These are phyloP conservation scores for Entomortierella beljakovae DNA, from an alignment of 192 early-diverging fungal genomes.

Conservation along the genomic window DNA sequence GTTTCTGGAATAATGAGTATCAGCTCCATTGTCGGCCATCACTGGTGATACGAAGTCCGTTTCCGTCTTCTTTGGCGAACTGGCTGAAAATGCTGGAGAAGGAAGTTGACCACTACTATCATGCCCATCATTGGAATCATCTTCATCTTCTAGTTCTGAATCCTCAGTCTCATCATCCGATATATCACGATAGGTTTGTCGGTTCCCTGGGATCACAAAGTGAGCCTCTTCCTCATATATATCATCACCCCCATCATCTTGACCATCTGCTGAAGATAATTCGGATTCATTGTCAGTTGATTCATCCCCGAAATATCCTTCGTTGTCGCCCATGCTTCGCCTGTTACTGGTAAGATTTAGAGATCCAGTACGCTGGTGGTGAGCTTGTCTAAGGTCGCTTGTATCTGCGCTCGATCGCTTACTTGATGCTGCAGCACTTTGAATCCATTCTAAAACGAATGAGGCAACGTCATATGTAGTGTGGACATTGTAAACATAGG, in stretches of 20 bases:
- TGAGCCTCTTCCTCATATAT: constrained; percentile 15
- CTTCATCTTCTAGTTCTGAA: constrained; percentile 1
- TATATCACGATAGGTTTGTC: not conserved
- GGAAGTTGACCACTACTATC: constrained; percentile 20
- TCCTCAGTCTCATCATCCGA: constrained; percentile 24
- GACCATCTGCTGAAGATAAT: constrained; percentile 14
- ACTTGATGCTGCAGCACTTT: constrained; percentile 1
- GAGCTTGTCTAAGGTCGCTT: not conserved
- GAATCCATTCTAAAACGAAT: constrained; percentile 9
- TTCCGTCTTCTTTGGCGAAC: constrained; percentile 3
- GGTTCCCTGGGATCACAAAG: not conserved
- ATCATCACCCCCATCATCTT: not conserved
- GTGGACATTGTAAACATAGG: not conserved
- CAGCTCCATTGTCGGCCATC: not conserved
- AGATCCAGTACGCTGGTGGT: not conserved
- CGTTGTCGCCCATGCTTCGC: not conserved
- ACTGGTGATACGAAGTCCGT: not conserved
- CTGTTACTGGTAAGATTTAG: not conserved
- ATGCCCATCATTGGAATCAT: not conserved
- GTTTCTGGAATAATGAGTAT: not conserved
- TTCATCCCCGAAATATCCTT: constrained; percentile 2
- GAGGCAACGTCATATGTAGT: not conserved
- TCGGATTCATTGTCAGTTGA: constrained; percentile 17
- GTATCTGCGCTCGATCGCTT: constrained; percentile 19
- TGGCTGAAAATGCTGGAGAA: constrained; percentile 32